Percentiles rank a stretch among this genome's conserved stretches.
These are phyloP conservation scores for Edaphochlamys debaryana DNA, from an alignment of 139 green algal species.

Conservation along the genomic window DNA sequence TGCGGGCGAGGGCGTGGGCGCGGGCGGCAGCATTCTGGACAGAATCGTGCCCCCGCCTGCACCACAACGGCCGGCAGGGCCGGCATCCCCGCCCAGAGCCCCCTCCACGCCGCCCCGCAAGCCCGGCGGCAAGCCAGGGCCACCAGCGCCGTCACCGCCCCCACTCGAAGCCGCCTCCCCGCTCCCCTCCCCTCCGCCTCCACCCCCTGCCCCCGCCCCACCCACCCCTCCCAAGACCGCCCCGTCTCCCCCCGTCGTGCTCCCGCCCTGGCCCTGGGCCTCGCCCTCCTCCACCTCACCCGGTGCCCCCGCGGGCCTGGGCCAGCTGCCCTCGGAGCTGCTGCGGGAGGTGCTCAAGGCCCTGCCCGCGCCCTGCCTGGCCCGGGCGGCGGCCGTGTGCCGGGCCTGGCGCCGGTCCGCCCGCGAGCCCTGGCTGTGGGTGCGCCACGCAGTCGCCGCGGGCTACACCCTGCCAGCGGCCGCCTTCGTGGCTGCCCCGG, in stretches of 20 bases:
- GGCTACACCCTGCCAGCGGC: conserved; percentile 1
- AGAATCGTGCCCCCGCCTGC: neutral
- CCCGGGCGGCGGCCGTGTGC: conserved; percentile 3
- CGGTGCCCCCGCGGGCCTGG: neutral
- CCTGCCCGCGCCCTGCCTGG: conserved; percentile 22
- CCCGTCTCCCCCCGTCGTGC: neutral
- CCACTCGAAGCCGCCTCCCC: neutral
- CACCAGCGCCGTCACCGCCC: neutral
- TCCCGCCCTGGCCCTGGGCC: neutral
- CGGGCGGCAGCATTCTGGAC: conserved; percentile 21
- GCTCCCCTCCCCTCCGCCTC: neutral
- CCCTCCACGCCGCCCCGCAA: neutral
- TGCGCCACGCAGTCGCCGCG: conserved; percentile 9
- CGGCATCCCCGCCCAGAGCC: neutral
- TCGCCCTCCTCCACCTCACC: neutral
- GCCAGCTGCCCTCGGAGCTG: conserved; percentile 1
- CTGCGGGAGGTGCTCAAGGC: conserved; percentile 7
- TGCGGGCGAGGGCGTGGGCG: neutral
- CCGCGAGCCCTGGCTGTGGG: conserved; percentile 36
- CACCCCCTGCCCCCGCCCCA: neutral
- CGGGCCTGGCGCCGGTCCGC: conserved; percentile 11
- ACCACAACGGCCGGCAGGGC: neutral
- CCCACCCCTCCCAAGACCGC: neutral
- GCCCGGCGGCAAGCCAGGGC: no score
- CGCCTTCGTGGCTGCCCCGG: neutral